Percentiles rank a stretch among this genome's conserved stretches.
phyloP scores from a whole-genome alignment of 495 filamentous ascomycete species.

The Hypoxylon cercidicola region DNA sequence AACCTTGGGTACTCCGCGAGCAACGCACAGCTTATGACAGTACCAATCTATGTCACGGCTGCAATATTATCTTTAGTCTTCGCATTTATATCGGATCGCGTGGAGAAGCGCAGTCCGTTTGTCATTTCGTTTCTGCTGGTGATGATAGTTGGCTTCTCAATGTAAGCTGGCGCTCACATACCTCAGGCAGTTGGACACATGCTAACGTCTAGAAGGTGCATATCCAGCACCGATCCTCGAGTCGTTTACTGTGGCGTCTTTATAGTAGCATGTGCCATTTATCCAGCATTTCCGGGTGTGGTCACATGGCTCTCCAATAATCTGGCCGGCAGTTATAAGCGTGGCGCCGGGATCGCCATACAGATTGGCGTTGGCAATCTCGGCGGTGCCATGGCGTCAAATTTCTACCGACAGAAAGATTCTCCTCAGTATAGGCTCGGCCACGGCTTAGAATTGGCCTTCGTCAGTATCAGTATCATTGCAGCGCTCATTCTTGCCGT shows the following conservation, averaged over 20 bases:
- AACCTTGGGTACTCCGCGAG: constrained; percentile 68
- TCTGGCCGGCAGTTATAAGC: constrained; percentile 75
- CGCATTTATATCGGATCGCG: constrained; percentile 69
- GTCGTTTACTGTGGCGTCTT: constrained; percentile 81
- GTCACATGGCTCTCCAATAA: constrained; percentile 80
- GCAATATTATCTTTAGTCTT: constrained; percentile 67
- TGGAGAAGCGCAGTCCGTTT: constrained; percentile 69
- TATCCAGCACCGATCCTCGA: constrained; percentile 62
- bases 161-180: constrained; percentile 50
- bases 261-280: constrained; percentile 72
- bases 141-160: constrained; percentile 73
- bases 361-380: constrained; percentile 80
- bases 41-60: constrained; percentile 77
- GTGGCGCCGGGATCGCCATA: constrained; percentile 77
- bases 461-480: constrained; percentile 69
- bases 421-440: constrained; percentile 73
- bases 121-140: constrained; percentile 69
- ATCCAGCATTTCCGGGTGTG: constrained; percentile 70
- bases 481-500: constrained; percentile 65
- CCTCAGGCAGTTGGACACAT: constrained; percentile 20
- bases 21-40: constrained; percentile 74
- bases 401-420: constrained; percentile 77
- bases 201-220: constrained; percentile 46
- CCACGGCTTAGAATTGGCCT: constrained; percentile 74
- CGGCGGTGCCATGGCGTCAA: constrained; percentile 77